Percentiles rank a stretch among this genome's conserved stretches.
phyloP scores from a whole-genome alignment of 768 basidiomycete species.

The Termitomyces eurrhizus region DNA sequence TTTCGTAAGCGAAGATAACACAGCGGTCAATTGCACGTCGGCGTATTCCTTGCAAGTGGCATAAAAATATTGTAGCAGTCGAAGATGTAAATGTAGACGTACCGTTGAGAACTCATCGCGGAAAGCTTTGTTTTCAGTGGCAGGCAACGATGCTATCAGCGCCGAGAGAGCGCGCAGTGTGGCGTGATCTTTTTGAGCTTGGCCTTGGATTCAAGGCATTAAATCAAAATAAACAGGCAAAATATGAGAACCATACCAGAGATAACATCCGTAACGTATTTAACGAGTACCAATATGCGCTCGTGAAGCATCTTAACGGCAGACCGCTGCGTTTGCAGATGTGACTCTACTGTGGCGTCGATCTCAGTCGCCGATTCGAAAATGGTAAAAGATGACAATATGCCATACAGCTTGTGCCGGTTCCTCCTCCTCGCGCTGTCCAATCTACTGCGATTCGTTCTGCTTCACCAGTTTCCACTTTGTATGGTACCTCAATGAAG shows the following conservation, averaged over 20 bases:
- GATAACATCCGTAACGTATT: slow-evolving; percentile 77
- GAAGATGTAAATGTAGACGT: neutral
- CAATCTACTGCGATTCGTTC: slow-evolving; percentile 98
- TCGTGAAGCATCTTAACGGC: slow-evolving; percentile 97
- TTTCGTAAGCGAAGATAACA: slow-evolving; percentile 85
- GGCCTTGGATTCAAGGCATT: slow-evolving; percentile 39
- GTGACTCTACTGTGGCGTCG: slow-evolving; percentile 69
- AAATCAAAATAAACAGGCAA: slow-evolving; percentile 10
- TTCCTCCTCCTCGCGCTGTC: slow-evolving; percentile 82
- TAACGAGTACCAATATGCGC: slow-evolving; percentile 79
- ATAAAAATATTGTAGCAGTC: neutral
- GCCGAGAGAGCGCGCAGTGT: slow-evolving; percentile 83
- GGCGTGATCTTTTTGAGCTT: slow-evolving; percentile 72
- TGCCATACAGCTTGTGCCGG: slow-evolving; percentile 65
- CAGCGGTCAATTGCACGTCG: slow-evolving; percentile 90
- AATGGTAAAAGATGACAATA: neutral
- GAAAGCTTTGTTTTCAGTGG: slow-evolving; percentile 79
- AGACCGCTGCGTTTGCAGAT: slow-evolving; percentile 87
- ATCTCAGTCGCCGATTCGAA: slow-evolving; percentile 3
- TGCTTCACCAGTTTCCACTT: slow-evolving; percentile 95
- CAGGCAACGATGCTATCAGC: slow-evolving; percentile 83
- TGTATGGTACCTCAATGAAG: slow-evolving; percentile 82
- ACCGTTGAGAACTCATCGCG: slow-evolving; percentile 88
- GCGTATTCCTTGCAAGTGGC: slow-evolving; percentile 73
- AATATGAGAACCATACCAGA: slow-evolving; percentile 44